Evolutionary conservation across 768 basidiomycete species (phyloP).

Genomic region (Phylloporus arenicola): DNA sequence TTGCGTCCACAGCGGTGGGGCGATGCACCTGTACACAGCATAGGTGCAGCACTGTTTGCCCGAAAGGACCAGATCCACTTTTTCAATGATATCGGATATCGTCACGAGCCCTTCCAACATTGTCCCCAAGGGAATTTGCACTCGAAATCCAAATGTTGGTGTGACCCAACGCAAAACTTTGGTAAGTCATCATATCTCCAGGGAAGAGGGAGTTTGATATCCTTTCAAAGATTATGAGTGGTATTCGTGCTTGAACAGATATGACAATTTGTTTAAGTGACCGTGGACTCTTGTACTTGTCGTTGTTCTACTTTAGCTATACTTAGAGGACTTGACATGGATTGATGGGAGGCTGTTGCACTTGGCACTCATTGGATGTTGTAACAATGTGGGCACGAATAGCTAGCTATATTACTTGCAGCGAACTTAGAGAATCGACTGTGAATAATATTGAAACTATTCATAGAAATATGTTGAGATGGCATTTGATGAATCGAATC

Average conservation of each 20-base stretch:
- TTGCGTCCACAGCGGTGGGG: conserved; percentile 57
- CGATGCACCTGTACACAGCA: conserved; percentile 83
- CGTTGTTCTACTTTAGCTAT: not conserved
- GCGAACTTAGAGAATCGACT: conserved; percentile 65
- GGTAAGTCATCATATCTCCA: conserved; percentile 36
- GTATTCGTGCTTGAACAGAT: conserved; percentile 86
- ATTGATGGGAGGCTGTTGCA: not conserved
- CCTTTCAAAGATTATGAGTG: conserved; percentile 60
- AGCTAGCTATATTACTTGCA: not conserved
- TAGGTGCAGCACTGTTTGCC: conserved; percentile 74
- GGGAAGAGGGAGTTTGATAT: conserved; percentile 1
- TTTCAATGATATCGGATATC: conserved; percentile 81
- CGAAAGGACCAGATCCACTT: conserved; percentile 73
- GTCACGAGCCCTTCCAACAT: conserved; percentile 75
- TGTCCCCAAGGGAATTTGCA: conserved; percentile 59
- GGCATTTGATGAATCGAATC: not conserved
- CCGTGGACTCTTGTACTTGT: conserved; percentile 1
- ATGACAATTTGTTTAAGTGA: conserved; percentile 53
- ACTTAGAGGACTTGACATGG: not conserved
- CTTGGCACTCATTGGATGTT: not conserved
- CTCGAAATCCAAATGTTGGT: conserved; percentile 60
- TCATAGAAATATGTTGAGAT: not conserved
- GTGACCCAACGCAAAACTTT: conserved; percentile 66
- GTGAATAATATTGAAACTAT: conserved; percentile 92
- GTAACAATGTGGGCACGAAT: not conserved